phyloP scores from a whole-genome alignment of 805 yeast species.

The Sungouiozyma intestinalis region DNA sequence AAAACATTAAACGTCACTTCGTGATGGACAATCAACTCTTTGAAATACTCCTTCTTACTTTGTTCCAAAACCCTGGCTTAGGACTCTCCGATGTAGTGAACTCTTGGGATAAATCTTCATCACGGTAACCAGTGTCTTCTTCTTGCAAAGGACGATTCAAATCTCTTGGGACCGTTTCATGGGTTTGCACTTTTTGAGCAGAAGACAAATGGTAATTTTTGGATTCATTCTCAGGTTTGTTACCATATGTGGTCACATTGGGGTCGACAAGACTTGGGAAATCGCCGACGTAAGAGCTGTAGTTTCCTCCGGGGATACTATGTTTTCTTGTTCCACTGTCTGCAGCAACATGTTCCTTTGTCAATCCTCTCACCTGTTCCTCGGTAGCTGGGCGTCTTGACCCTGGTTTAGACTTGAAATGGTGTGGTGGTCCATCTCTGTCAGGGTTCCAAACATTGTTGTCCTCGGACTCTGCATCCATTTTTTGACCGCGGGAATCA shows the following conservation, averaged over 20 bases:
- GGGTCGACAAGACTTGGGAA: slow-evolving; percentile 24
- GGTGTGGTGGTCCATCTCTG: neutral
- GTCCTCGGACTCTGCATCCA: neutral
- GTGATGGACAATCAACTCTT: neutral
- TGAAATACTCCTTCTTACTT: neutral
- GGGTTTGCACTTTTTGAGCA: neutral
- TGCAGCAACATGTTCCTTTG: neutral
- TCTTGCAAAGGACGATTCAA: neutral
- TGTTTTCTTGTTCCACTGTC: neutral
- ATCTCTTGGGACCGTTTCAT: neutral
- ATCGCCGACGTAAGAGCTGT: slow-evolving; percentile 17
- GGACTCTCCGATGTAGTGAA: neutral
- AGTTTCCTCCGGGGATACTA: slow-evolving; percentile 7
- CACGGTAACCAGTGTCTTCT: neutral
- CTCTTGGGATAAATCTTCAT: neutral
- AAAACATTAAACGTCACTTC: too few species aligned
- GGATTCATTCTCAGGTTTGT: slow-evolving; percentile 1
- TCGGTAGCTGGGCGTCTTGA: slow-evolving; percentile 7
- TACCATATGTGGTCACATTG: slow-evolving; percentile 19
- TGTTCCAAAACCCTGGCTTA: neutral
- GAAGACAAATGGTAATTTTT: neutral
- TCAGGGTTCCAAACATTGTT: neutral
- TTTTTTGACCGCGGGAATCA: neutral
- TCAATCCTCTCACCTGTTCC: slow-evolving; percentile 3
- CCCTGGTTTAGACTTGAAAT: slow-evolving; percentile 1